A percentile compares a stretch with the other conserved stretches of the same genome.
phyloP scores from a whole-genome alignment of 192 early-diverging fungal species.

The Backusella sp. region DNA sequence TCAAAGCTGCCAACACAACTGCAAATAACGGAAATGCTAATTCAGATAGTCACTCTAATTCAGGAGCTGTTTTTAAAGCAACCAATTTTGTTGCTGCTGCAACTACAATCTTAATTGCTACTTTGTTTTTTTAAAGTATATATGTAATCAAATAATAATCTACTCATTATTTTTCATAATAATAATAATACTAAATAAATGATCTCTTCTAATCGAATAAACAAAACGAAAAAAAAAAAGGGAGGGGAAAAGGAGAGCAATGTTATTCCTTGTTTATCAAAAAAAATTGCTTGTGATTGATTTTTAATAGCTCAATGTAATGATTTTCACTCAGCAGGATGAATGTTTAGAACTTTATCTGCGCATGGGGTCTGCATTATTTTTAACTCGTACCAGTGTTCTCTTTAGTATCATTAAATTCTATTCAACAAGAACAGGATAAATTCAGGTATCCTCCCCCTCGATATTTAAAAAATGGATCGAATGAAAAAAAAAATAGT shows the following conservation, averaged over 20 bases:
- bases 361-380: not conserved
- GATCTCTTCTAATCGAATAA: not conserved
- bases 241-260: not conserved
- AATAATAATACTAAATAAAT: not conserved
- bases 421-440: not conserved
- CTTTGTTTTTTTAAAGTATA: not conserved
- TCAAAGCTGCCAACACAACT: not conserved
- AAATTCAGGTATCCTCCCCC: not conserved
- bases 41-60: not conserved
- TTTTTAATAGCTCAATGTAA: not conserved
- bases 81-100: conserved; percentile 5
- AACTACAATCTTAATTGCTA: conserved; percentile 3
- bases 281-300: not conserved
- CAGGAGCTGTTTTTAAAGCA: conserved; percentile 5
- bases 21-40: not conserved
- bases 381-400: not conserved
- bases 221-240: not conserved
- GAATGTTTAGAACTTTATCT: not conserved
- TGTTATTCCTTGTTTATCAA: not conserved
- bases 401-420: not conserved
- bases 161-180: not conserved
- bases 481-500: not conserved
- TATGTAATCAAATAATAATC: not conserved
- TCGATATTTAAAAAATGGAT: not conserved
- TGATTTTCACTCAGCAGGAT: not conserved